These are phyloP conservation scores for Barbatosphaeria neglecta DNA, from an alignment of 495 filamentous ascomycete species.

Conservation along the genomic window DNA sequence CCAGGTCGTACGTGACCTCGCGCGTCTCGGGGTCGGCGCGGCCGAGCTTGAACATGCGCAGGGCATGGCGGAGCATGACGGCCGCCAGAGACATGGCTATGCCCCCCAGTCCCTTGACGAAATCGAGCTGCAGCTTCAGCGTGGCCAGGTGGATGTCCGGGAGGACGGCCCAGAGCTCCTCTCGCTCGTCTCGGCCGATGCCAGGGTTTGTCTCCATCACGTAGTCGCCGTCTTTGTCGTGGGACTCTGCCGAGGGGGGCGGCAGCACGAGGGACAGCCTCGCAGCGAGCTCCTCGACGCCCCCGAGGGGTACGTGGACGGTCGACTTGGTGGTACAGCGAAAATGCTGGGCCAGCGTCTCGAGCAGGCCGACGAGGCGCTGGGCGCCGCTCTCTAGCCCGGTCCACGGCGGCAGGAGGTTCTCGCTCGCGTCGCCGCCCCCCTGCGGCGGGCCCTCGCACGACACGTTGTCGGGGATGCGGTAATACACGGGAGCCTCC, in stretches of 20 bases:
- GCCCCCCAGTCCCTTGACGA: constrained; percentile 42
- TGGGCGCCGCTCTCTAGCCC: constrained; percentile 62
- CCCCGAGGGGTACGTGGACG: constrained; percentile 52
- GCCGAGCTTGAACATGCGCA: constrained; percentile 57
- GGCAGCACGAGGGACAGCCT: constrained; percentile 57
- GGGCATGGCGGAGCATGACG: constrained; percentile 52
- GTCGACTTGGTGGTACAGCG: constrained; percentile 43
- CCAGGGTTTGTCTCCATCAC: constrained; percentile 46
- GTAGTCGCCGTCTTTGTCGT: constrained; percentile 17
- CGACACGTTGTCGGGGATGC: constrained; percentile 13
- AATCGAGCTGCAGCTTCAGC: constrained; percentile 41
- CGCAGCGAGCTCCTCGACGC: constrained; percentile 51
- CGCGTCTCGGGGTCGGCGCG: constrained; percentile 46
- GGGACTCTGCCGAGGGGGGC: constrained; percentile 30
- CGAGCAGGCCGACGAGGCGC: constrained; percentile 51
- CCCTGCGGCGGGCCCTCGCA: constrained; percentile 29
- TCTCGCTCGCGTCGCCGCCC: constrained; percentile 30
- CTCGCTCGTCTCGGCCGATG: constrained; percentile 65
- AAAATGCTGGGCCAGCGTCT: constrained; percentile 40
- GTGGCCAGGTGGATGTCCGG: constrained; percentile 62
- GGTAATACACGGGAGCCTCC: constrained; percentile 45
- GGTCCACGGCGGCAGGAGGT: constrained; percentile 47
- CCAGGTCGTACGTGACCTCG: constrained; percentile 43
- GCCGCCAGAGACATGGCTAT: constrained; percentile 42
- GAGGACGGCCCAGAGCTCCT: constrained; percentile 56